Conservation (phyloP, 495 filamentous ascomycete genomes). For the Podospora appendiculata region DNA sequence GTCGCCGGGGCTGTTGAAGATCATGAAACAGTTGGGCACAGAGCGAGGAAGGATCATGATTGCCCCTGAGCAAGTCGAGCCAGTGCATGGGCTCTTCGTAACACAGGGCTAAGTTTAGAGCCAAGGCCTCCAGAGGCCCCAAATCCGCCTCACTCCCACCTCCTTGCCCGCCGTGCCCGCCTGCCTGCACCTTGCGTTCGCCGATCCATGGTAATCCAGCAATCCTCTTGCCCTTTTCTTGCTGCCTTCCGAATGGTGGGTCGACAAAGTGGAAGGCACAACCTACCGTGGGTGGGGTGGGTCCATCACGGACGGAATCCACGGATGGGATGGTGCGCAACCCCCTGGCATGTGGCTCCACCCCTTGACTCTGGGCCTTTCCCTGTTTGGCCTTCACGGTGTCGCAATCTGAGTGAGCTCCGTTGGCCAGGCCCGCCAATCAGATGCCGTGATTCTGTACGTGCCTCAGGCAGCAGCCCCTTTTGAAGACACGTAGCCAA, state of each 20-base stretch:
- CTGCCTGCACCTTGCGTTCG: not conserved
- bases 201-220: not conserved
- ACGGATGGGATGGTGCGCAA: not conserved
- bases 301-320: too few relatives aligned
- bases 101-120: not conserved
- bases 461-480: constrained; percentile 22
- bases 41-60: too few relatives aligned
- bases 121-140: not conserved
- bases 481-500: constrained; percentile 20
- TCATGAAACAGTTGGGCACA: too few relatives aligned
- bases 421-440: constrained; percentile 16
- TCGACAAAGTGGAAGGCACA: not conserved
- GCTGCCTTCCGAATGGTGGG: constrained; percentile 1
- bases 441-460: constrained; percentile 1
- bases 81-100: not conserved
- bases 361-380: constrained; percentile 10
- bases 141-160: constrained; percentile 2
- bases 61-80: too few relatives aligned
- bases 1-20: too few relatives aligned
- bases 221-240: not conserved
- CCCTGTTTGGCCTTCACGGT: constrained; percentile 19
- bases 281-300: too few relatives aligned
- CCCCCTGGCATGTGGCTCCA: constrained; percentile 6
- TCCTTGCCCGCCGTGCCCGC: not conserved
- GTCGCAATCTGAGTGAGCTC: constrained; percentile 15